Evolutionary conservation across 1,139 yeast genomes (phyloP).

Genomic region (Blastobotrys proliferans): DNA sequence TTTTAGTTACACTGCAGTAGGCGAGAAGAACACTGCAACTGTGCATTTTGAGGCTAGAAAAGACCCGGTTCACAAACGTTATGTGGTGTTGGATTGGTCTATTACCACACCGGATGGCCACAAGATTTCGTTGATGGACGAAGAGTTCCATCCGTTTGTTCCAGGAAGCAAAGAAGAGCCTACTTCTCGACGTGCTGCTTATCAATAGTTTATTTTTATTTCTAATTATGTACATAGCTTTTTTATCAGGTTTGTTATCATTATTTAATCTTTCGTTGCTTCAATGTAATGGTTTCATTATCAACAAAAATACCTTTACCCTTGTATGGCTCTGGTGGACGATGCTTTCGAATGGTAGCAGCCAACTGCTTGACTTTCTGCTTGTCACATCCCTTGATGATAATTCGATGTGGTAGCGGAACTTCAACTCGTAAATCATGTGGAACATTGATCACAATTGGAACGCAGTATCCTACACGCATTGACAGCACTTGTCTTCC

Average conservation of each 20-base stretch:
- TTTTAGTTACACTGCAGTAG: constrained; percentile 65
- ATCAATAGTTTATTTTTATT: neutral
- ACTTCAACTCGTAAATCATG: constrained; percentile 66
- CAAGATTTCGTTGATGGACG: constrained; percentile 31
- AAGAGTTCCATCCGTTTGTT: constrained; percentile 36
- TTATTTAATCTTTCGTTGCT: constrained; percentile 89
- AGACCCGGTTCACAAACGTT: constrained; percentile 28
- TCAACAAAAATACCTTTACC: constrained; percentile 96
- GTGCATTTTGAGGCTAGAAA: constrained; percentile 37
- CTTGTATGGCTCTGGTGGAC: constrained; percentile 97
- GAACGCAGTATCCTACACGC: constrained; percentile 81
- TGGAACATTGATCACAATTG: constrained; percentile 64
- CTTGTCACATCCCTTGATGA: constrained; percentile 83
- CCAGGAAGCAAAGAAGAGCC: constrained; percentile 35
- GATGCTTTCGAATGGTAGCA: constrained; percentile 76
- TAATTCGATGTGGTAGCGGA: constrained; percentile 84
- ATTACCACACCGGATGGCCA: constrained; percentile 30
- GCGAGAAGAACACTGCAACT: constrained; percentile 39
- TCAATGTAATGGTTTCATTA: constrained; percentile 83
- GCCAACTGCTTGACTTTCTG: constrained; percentile 88
- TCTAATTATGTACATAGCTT: constrained; percentile 12
- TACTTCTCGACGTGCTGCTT: constrained; percentile 21
- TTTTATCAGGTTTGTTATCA: too few relatives aligned
- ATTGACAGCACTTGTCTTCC: constrained; percentile 62
- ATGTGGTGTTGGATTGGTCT: constrained; percentile 36